Evolutionary conservation across 2,329 filamentous ascomycete genomes (phyloP).

Genomic region (Westerdykella aurantiaca): DNA sequence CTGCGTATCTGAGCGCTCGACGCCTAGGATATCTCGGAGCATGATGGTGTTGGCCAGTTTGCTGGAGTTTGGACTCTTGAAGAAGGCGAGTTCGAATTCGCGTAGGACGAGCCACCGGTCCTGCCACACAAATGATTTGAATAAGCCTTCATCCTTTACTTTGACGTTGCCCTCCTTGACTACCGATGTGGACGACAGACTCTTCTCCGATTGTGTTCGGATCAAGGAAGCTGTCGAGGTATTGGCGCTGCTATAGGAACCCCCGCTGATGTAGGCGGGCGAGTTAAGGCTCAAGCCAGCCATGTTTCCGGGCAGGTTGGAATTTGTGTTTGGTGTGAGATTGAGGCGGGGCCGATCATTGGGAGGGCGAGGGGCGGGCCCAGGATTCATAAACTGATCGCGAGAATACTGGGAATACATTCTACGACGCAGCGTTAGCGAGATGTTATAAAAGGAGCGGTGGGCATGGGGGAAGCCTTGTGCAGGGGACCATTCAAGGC

Average conservation of each 20-base stretch:
- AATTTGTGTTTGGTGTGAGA: slow-evolving; percentile 66
- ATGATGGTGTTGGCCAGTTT: slow-evolving; percentile 83
- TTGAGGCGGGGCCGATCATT: slow-evolving; percentile 75
- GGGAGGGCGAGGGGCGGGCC: slow-evolving; percentile 86
- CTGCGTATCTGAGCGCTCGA: slow-evolving; percentile 84
- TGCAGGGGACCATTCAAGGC: neutral
- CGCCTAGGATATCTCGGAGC: slow-evolving; percentile 81
- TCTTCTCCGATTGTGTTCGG: slow-evolving; percentile 40
- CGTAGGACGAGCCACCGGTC: slow-evolving; percentile 87
- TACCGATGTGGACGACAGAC: slow-evolving; percentile 29
- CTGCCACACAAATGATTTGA: slow-evolving; percentile 78
- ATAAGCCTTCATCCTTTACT: slow-evolving; percentile 85
- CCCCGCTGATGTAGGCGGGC: slow-evolving; percentile 38
- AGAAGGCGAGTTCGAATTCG: slow-evolving; percentile 88
- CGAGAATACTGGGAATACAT: slow-evolving; percentile 58
- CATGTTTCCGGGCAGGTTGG: slow-evolving; percentile 66
- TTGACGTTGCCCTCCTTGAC: slow-evolving; percentile 67
- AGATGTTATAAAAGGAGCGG: neutral
- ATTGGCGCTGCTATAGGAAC: slow-evolving; percentile 17
- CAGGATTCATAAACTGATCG: slow-evolving; percentile 88
- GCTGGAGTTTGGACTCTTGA: slow-evolving; percentile 76
- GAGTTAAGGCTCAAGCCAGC: slow-evolving; percentile 69
- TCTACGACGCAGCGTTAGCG: slow-evolving; percentile 33
- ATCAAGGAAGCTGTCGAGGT: slow-evolving; percentile 37
- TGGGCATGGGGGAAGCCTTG: neutral